phyloP scores from a whole-genome alignment of 1,139 yeast genomes.

The Saccharomyces hybrid region DNA sequence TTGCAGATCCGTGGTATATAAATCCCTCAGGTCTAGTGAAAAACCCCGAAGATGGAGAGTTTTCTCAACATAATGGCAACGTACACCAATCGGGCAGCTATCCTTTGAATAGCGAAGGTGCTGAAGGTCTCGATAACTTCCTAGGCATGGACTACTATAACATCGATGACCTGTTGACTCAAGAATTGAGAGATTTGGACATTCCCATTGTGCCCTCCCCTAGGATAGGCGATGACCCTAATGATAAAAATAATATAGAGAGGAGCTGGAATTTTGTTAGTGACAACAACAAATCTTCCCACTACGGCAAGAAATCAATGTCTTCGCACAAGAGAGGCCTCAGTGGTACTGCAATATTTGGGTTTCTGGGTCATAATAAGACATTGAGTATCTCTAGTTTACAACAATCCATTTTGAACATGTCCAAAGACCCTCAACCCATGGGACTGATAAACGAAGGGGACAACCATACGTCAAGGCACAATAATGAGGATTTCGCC shows the following conservation, averaged over 20 bases:
- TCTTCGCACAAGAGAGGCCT: slow-evolving; percentile 31
- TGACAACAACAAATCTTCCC: slow-evolving; percentile 5
- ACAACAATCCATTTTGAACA: slow-evolving; percentile 8
- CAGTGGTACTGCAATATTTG: slow-evolving; percentile 62
- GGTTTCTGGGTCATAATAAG: slow-evolving; percentile 48
- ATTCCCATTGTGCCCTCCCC: slow-evolving; percentile 24
- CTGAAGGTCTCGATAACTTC: slow-evolving; percentile 9
- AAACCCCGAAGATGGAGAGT: not conserved
- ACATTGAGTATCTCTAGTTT: slow-evolving; percentile 34
- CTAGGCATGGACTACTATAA: slow-evolving; percentile 20
- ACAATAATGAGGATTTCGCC: not conserved
- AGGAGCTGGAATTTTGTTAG: slow-evolving; percentile 7
- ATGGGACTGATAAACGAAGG: not conserved
- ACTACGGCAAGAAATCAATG: not conserved
- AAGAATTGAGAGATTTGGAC: slow-evolving; percentile 28
- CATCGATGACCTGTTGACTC: slow-evolving; percentile 26
- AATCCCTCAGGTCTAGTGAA: slow-evolving; percentile 11
- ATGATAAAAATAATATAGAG: not conserved
- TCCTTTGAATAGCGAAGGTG: not conserved
- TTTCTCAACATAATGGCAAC: slow-evolving; percentile 1
- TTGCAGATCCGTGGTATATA: slow-evolving; percentile 13
- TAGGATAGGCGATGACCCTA: not conserved
- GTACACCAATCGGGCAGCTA: not conserved
- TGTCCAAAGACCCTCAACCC: slow-evolving; percentile 1
- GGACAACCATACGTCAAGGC: not conserved